Conservation (phyloP, 306 rosid species). For the Alnus rubra region DNA sequence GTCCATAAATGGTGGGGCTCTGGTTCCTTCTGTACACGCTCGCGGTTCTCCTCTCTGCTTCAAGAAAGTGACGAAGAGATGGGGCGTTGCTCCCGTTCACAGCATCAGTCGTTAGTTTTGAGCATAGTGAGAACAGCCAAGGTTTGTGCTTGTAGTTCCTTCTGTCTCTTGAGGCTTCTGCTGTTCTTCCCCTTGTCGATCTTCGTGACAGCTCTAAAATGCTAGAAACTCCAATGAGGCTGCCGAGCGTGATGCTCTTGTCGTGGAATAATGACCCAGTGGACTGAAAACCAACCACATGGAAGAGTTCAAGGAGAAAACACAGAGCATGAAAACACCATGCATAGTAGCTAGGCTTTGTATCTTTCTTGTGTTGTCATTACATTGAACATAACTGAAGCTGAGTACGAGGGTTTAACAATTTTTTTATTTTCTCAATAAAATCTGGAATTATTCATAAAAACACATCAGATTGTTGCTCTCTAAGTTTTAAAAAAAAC, state of each 20-base stretch:
- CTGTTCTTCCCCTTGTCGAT: slow-evolving; percentile 46
- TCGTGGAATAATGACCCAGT: slow-evolving; percentile 60
- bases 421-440: too few relatives aligned
- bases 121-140: slow-evolving; percentile 65
- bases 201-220: slow-evolving; percentile 55
- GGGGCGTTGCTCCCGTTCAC: slow-evolving; percentile 43
- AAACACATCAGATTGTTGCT: too few relatives aligned
- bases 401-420: too few relatives aligned
- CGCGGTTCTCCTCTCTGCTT: slow-evolving; percentile 60
- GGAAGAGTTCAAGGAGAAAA: slow-evolving; percentile 17
- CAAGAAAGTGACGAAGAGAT: slow-evolving; percentile 72
- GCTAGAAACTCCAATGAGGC: slow-evolving; percentile 59
- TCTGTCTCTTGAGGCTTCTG: slow-evolving; percentile 39
- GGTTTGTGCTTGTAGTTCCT: slow-evolving; percentile 51
- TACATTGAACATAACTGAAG: neutral
- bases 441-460: too few relatives aligned
- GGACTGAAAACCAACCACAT: slow-evolving; percentile 38
- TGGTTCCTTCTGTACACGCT: slow-evolving; percentile 34
- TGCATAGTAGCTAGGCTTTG: too few relatives aligned
- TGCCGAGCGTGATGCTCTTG: slow-evolving; percentile 65
- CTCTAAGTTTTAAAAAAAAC: too few relatives aligned
- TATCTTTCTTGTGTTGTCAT: neutral
- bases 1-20: slow-evolving; percentile 24
- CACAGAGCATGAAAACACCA: neutral
- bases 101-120: slow-evolving; percentile 58